phyloP scores from a whole-genome alignment of 1,139 yeast species.

The Geotrichum histeridarum region DNA sequence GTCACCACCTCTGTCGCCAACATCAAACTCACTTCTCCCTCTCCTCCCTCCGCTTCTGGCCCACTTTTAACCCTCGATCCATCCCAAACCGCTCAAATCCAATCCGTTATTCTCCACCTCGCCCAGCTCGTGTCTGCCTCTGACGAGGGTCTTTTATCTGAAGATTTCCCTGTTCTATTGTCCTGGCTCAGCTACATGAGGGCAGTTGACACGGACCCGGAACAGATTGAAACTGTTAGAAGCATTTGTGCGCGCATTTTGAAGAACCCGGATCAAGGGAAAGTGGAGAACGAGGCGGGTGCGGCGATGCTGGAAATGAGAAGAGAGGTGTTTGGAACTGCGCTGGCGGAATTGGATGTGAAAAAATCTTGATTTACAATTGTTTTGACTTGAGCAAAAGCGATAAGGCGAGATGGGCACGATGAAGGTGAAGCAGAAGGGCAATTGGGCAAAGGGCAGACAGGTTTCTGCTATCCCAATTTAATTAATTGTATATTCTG shows the following conservation, averaged over 20 bases:
- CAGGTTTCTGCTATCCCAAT: no score
- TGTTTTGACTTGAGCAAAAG: no score
- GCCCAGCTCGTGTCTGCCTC: neutral
- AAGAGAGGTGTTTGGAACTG: neutral
- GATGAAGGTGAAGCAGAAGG: no score
- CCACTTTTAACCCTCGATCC: neutral
- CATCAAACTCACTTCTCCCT: neutral
- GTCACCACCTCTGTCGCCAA: neutral
- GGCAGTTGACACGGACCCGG: conserved; percentile 36
- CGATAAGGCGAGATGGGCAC: no score
- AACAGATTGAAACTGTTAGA: neutral
- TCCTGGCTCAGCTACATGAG: conserved; percentile 54
- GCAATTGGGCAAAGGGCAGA: no score
- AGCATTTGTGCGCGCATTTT: neutral
- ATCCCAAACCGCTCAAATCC: neutral
- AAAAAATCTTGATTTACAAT: no score
- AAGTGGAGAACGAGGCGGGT: neutral
- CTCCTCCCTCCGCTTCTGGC: neutral
- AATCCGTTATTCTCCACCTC: neutral
- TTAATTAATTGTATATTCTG: no score
- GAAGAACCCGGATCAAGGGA: neutral
- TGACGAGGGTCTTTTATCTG: conserved; percentile 23
- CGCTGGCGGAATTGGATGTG: neutral
- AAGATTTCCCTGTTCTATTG: conserved; percentile 44
- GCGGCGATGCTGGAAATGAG: neutral